A percentile compares a stretch with the other conserved stretches of the same genome.
Conservation (phyloP, 2,329 filamentous ascomycete genomes). For the Xylaria hypoxylon region DNA sequence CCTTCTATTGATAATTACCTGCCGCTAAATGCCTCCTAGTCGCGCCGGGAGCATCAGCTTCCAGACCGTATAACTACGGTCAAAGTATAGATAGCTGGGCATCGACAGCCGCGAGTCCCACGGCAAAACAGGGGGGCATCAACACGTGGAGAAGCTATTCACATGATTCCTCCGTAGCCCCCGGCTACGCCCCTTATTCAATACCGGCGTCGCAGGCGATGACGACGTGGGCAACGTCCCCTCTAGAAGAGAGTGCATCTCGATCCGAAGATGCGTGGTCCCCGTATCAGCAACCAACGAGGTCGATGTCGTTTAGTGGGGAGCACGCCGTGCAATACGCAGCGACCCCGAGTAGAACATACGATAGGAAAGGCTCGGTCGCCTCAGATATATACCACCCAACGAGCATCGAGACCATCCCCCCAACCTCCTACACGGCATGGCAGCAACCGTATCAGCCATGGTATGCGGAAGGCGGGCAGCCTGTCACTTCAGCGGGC, state of each 20-base stretch:
- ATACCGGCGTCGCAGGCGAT: constrained; percentile 55
- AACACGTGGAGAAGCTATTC: constrained; percentile 63
- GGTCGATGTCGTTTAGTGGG: constrained; percentile 63
- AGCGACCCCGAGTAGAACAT: constrained; percentile 52
- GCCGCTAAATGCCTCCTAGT: constrained; percentile 44
- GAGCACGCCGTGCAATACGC: constrained; percentile 58
- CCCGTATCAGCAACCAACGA: constrained; percentile 55
- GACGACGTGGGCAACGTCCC: constrained; percentile 55
- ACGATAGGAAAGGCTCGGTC: constrained; percentile 58
- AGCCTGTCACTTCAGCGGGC: constrained; percentile 33
- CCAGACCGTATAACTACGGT: constrained; percentile 55
- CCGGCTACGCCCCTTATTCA: constrained; percentile 63
- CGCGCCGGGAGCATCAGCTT: constrained; percentile 49
- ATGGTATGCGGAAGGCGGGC: constrained; percentile 48
- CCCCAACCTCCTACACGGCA: constrained; percentile 54
- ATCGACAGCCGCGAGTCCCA: constrained; percentile 56
- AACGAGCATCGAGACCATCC: constrained; percentile 40
- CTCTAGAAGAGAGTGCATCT: constrained; percentile 52
- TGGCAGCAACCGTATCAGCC: constrained; percentile 63
- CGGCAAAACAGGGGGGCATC: constrained; percentile 56
- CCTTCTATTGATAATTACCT: constrained; percentile 12
- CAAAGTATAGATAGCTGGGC: constrained; percentile 59
- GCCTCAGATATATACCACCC: constrained; percentile 59
- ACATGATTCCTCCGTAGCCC: constrained; percentile 62
- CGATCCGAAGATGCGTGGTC: constrained; percentile 60